A percentile compares a stretch with the other conserved stretches of the same genome.
Evolutionary conservation across 2,329 filamentous ascomycete genomes (phyloP).

Genomic region (Pseudomassariella vexata): DNA sequence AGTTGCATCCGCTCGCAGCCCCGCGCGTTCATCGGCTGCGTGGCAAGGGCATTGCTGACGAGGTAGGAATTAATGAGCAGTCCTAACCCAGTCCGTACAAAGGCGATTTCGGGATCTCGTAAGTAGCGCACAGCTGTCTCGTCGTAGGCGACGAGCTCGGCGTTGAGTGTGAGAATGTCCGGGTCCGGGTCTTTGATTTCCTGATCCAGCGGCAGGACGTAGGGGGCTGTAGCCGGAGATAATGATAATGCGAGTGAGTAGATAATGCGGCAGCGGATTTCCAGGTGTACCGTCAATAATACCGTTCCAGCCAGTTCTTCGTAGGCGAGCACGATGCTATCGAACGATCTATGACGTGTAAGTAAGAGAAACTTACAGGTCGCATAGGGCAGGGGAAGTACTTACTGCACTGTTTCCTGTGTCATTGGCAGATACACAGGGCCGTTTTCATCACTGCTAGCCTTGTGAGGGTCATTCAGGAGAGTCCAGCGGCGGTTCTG

Average conservation of each 20-base stretch:
- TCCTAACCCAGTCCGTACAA: constrained; percentile 72
- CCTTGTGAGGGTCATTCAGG: constrained; percentile 57
- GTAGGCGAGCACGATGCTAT: constrained; percentile 78
- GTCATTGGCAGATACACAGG: constrained; percentile 84
- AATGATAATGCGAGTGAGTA: constrained; percentile 65
- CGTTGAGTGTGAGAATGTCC: constrained; percentile 75
- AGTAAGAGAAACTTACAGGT: neutral
- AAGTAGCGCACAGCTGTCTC: constrained; percentile 72
- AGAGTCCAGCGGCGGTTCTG: constrained; percentile 79
- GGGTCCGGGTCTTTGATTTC: constrained; percentile 74
- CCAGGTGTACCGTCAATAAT: constrained; percentile 80
- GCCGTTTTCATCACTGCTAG: constrained; percentile 50
- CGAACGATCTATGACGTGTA: constrained; percentile 59
- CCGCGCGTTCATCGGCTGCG: constrained; percentile 76
- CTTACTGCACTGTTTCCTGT: constrained; percentile 73
- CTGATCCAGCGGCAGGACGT: constrained; percentile 58
- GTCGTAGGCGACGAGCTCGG: constrained; percentile 80
- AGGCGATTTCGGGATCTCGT: constrained; percentile 62
- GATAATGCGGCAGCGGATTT: constrained; percentile 79
- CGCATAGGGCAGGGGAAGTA: constrained; percentile 12
- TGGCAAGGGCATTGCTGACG: constrained; percentile 63
- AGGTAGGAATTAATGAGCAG: constrained; percentile 75
- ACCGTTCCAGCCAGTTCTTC: constrained; percentile 73
- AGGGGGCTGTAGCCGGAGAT: constrained; percentile 55
- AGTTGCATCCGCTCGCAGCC: constrained; percentile 86